These are phyloP conservation scores for Phylloporus sp. DNA, from an alignment of 768 basidiomycete genomes.

Conservation along the genomic window DNA sequence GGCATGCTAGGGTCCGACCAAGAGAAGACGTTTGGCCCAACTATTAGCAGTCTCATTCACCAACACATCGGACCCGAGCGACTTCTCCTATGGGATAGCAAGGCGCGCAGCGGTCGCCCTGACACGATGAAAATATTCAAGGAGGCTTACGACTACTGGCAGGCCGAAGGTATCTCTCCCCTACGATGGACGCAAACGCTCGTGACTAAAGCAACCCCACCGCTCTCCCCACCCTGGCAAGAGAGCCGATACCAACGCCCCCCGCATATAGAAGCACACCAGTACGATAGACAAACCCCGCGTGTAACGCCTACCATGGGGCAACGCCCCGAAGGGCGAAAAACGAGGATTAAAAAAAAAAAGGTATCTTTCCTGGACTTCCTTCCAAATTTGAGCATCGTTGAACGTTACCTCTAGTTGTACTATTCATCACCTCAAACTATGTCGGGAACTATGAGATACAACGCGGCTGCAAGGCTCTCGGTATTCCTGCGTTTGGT, in stretches of 20 bases:
- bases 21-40: slow-evolving; percentile 81
- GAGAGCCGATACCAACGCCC: too few relatives aligned
- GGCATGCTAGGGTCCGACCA: slow-evolving; percentile 63
- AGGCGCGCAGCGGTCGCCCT: slow-evolving; percentile 67
- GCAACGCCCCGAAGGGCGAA: too few relatives aligned
- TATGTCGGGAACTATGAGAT: slow-evolving; percentile 74
- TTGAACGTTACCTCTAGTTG: slow-evolving; percentile 38
- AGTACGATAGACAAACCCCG: too few relatives aligned
- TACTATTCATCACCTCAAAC: slow-evolving; percentile 86
- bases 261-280: too few relatives aligned
- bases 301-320: too few relatives aligned
- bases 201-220: too few relatives aligned
- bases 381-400: too few relatives aligned
- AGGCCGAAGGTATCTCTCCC: slow-evolving; percentile 54
- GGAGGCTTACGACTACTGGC: slow-evolving; percentile 64
- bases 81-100: slow-evolving; percentile 74
- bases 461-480: slow-evolving; percentile 72
- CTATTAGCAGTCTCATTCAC: slow-evolving; percentile 69
- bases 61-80: slow-evolving; percentile 71
- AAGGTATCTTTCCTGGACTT: too few relatives aligned
- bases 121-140: slow-evolving; percentile 74
- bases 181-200: too few relatives aligned
- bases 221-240: too few relatives aligned
- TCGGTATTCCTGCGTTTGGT: slow-evolving; percentile 63
- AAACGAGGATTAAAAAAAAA: too few relatives aligned